A percentile compares a stretch with the other conserved stretches of the same genome.
phyloP scores from a whole-genome alignment of 1,139 yeast species.

The Wickerhamomyces sp. region DNA sequence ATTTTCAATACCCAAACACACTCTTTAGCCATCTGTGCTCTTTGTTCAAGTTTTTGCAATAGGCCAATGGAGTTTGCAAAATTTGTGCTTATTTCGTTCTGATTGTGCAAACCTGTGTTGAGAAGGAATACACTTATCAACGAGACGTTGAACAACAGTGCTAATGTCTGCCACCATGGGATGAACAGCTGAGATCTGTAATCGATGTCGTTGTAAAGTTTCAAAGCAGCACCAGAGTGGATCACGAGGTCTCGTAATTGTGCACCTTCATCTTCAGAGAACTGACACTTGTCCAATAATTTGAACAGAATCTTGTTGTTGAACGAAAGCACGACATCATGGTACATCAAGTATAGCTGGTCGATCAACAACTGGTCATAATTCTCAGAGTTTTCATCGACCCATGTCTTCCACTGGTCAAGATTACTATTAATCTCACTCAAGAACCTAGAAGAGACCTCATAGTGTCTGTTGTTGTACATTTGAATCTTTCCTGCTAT shows the following conservation, averaged over 20 bases:
- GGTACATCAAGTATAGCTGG: constrained; percentile 24
- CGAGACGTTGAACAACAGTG: constrained; percentile 44
- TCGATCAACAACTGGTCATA: constrained; percentile 10
- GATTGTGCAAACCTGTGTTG: constrained; percentile 31
- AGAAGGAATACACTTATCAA: constrained; percentile 40
- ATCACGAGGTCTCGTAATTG: constrained; percentile 33
- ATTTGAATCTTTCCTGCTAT: constrained; percentile 27
- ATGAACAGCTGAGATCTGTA: constrained; percentile 33
- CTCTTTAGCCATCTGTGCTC: constrained; percentile 49
- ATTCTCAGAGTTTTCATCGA: constrained; percentile 6
- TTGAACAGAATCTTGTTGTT: constrained; percentile 22
- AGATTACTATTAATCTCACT: constrained; percentile 10
- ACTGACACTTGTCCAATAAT: constrained; percentile 12
- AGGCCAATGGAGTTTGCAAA: constrained; percentile 23
- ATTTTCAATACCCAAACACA: constrained; percentile 61
- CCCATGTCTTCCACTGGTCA: constrained; percentile 19
- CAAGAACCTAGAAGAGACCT: constrained; percentile 1
- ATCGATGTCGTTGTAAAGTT: constrained; percentile 32
- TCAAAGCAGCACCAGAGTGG: constrained; percentile 34
- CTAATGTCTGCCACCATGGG: constrained; percentile 54
- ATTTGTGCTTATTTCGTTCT: constrained; percentile 16
- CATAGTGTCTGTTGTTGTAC: constrained; percentile 5
- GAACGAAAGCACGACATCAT: constrained; percentile 24
- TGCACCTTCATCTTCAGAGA: constrained; percentile 7
- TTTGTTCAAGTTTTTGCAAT: constrained; percentile 18